These are phyloP conservation scores for Dichotomocladium elegans DNA, from an alignment of 371 early-diverging fungal species.

Conservation along the genomic window DNA sequence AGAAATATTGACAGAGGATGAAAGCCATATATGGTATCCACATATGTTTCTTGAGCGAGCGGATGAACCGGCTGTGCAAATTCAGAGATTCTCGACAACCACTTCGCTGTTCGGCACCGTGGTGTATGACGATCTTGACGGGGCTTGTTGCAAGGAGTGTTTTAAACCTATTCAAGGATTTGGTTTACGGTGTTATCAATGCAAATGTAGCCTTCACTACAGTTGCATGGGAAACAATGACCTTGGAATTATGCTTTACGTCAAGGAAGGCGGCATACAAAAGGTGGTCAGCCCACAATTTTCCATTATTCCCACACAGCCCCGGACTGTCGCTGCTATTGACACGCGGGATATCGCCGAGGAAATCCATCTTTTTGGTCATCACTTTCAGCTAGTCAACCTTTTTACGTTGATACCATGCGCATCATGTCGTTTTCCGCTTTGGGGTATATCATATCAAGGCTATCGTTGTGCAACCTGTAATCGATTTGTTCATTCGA, in stretches of 20 bases:
- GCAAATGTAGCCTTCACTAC: constrained; percentile 39
- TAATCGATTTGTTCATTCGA: constrained; percentile 46
- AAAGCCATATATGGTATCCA: constrained; percentile 42
- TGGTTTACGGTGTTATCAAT: constrained; percentile 54
- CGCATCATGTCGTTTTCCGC: constrained; percentile 43
- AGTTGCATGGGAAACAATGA: constrained; percentile 29
- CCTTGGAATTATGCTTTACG: constrained; percentile 36
- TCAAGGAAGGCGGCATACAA: constrained; percentile 41
- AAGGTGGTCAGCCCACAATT: constrained; percentile 46
- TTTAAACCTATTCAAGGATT: constrained; percentile 43
- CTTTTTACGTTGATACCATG: constrained; percentile 52
- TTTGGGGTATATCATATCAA: constrained; percentile 58
- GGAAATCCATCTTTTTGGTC: constrained; percentile 28
- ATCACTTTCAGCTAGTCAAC: constrained; percentile 53
- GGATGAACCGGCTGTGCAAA: not conserved
- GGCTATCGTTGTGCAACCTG: constrained; percentile 52
- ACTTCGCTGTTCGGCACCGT: not conserved
- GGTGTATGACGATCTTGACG: constrained; percentile 24
- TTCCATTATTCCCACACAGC: constrained; percentile 25
- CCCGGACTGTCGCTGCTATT: constrained; percentile 10
- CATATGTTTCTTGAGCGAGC: constrained; percentile 29
- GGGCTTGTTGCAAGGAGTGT: constrained; percentile 48
- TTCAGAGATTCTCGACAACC: not conserved
- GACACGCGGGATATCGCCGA: constrained; percentile 6
- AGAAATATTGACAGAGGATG: not conserved